These are phyloP conservation scores for Ascochyta pisi DNA, from an alignment of 2,329 filamentous ascomycete species.

Conservation along the genomic window DNA sequence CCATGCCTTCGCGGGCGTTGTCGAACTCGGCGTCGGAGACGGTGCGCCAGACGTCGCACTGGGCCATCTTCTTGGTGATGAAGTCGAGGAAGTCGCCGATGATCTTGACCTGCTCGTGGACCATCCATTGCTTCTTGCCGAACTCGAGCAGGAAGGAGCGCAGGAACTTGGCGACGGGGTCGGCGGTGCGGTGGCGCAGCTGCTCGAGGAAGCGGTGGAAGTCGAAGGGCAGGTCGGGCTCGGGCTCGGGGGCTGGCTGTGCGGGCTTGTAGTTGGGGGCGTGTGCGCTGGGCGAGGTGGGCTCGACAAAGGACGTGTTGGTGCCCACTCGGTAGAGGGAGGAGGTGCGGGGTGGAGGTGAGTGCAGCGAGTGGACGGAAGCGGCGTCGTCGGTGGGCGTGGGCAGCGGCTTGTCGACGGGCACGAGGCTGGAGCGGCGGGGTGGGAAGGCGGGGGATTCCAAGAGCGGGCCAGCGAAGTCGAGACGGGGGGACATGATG, in stretches of 20 bases:
- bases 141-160: constrained; percentile 95
- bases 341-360: constrained; percentile 45
- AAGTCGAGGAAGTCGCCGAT: constrained; percentile 96
- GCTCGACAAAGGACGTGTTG: constrained; percentile 40
- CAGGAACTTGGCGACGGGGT: constrained; percentile 93
- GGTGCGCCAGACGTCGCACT: constrained; percentile 95
- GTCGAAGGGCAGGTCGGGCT: constrained; percentile 89
- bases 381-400: constrained; percentile 32
- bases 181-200: constrained; percentile 93
- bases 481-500: constrained; percentile 89
- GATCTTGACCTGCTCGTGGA: constrained; percentile 99
- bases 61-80: constrained; percentile 97
- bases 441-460: constrained; percentile 74
- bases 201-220: constrained; percentile 98
- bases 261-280: constrained; percentile 63
- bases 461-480: constrained; percentile 80
- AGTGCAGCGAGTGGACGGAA: constrained; percentile 33
- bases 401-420: constrained; percentile 58
- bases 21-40: constrained; percentile 98
- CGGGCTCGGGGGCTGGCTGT: constrained; percentile 63
- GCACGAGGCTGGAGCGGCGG: constrained; percentile 85
- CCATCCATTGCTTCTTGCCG: constrained; percentile 98
- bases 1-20: constrained; percentile 98
- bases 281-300: constrained; percentile 43
- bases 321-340: constrained; percentile 44